Conservation (phyloP, 257 asterid species). For the Plantago elongata region DNA sequence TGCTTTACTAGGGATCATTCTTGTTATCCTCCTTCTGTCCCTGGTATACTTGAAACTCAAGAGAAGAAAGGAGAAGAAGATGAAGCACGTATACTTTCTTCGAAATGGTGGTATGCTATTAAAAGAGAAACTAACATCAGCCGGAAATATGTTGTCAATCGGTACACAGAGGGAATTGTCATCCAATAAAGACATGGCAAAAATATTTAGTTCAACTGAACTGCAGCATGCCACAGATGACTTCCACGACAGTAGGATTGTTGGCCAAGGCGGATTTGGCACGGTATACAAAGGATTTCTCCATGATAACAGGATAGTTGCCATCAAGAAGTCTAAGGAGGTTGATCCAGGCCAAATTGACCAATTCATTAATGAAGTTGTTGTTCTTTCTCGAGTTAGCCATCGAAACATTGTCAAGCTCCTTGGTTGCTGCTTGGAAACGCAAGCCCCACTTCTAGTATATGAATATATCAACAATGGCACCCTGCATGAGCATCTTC, state of each 20-base stretch:
- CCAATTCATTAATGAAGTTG: conserved; percentile 19
- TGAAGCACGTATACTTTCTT: not conserved
- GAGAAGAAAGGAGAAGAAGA: not conserved
- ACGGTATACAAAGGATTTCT: conserved; percentile 19
- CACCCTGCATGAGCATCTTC: conserved; percentile 25
- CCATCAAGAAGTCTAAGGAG: conserved; percentile 8
- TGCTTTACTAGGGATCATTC: not conserved
- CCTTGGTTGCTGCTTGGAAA: conserved; percentile 32
- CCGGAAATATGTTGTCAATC: too few relatives aligned
- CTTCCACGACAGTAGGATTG: not conserved
- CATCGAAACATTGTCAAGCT: conserved; percentile 29
- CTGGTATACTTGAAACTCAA: not conserved
- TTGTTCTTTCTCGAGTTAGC: conserved; percentile 16
- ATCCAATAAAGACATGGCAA: not conserved
- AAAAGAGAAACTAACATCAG: not conserved
- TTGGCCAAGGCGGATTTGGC: not conserved
- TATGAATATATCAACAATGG: conserved; percentile 10
- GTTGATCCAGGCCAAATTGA: conserved; percentile 6
- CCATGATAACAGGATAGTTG: conserved; percentile 4
- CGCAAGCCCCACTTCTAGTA: conserved; percentile 22
- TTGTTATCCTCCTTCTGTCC: not conserved
- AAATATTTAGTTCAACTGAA: not conserved
- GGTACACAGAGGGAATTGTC: not conserved
- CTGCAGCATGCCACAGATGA: conserved; percentile 24
- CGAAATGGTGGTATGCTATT: conserved; percentile 3